Percentiles rank a stretch among this genome's conserved stretches.
phyloP scores from a whole-genome alignment of 192 early-diverging fungal genomes.

The Coemansia sp. region DNA sequence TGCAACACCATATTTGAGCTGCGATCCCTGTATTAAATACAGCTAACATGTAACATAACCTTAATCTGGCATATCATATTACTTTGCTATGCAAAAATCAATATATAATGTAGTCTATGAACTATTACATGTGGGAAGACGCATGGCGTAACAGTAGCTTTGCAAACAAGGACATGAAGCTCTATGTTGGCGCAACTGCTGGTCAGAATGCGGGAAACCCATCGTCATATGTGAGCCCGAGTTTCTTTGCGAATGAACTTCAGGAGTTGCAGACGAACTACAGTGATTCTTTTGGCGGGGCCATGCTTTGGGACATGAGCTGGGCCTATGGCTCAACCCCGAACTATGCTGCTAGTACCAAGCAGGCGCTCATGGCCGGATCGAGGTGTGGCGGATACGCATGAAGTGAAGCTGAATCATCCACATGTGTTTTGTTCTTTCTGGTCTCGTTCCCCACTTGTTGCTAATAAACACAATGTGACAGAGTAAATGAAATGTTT shows the following conservation, averaged over 20 bases:
- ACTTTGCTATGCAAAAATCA: background rate
- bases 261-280: constrained; percentile 41
- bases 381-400: constrained; percentile 27
- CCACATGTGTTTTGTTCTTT: background rate
- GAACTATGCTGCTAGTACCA: constrained; percentile 47
- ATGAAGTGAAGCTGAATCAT: background rate
- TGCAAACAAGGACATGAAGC: constrained; percentile 59
- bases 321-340: constrained; percentile 50
- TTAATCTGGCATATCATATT: background rate
- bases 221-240: constrained; percentile 47
- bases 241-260: constrained; percentile 45
- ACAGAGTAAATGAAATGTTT: background rate
- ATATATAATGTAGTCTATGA: constrained; percentile 37
- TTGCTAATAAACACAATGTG: background rate
- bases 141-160: constrained; percentile 61
- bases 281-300: constrained; percentile 63
- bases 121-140: constrained; percentile 57
- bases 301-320: constrained; percentile 68
- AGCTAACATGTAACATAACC: background rate
- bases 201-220: constrained; percentile 56
- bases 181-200: constrained; percentile 61
- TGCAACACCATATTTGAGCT: no score
- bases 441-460: no score
- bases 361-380: constrained; percentile 50
- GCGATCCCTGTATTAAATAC: background rate